These are phyloP conservation scores for Elsinoe australis DNA, from an alignment of 2,329 filamentous ascomycete genomes.

Conservation along the genomic window DNA sequence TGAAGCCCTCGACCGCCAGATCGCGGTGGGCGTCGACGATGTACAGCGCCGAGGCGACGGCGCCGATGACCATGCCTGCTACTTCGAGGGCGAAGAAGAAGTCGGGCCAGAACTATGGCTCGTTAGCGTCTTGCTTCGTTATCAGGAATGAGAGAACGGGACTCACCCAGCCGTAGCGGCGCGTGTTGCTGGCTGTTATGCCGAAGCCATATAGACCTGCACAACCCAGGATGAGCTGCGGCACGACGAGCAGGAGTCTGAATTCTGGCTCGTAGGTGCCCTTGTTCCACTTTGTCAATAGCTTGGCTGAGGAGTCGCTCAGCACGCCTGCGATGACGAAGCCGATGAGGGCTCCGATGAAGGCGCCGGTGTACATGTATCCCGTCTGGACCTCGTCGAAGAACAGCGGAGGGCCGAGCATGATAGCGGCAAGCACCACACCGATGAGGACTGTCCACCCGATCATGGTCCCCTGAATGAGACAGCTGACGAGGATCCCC, in stretches of 20 bases:
- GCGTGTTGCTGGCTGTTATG: constrained; percentile 56
- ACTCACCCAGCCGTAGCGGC: constrained; percentile 53
- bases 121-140: not conserved
- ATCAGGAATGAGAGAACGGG: not conserved
- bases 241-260: constrained; percentile 71
- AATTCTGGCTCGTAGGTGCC: constrained; percentile 91
- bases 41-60: constrained; percentile 77
- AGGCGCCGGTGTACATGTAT: constrained; percentile 80
- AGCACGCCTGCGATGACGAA: constrained; percentile 67
- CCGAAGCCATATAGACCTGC: constrained; percentile 81
- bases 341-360: constrained; percentile 72
- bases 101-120: constrained; percentile 53
- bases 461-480: constrained; percentile 84
- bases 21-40: constrained; percentile 88
- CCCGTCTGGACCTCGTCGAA: constrained; percentile 75
- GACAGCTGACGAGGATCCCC: constrained; percentile 69
- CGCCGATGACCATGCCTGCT: constrained; percentile 84
- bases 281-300: constrained; percentile 64
- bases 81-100: constrained; percentile 80
- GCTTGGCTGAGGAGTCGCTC: constrained; percentile 63
- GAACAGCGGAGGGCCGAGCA: constrained; percentile 71
- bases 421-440: constrained; percentile 72
- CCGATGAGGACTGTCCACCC: constrained; percentile 94
- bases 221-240: constrained; percentile 69
- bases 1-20: constrained; percentile 80